A percentile compares a stretch with the other conserved stretches of the same genome.
Conservation (phyloP, 2,329 filamentous ascomycete species). For the Colletotrichum noveboracense region DNA sequence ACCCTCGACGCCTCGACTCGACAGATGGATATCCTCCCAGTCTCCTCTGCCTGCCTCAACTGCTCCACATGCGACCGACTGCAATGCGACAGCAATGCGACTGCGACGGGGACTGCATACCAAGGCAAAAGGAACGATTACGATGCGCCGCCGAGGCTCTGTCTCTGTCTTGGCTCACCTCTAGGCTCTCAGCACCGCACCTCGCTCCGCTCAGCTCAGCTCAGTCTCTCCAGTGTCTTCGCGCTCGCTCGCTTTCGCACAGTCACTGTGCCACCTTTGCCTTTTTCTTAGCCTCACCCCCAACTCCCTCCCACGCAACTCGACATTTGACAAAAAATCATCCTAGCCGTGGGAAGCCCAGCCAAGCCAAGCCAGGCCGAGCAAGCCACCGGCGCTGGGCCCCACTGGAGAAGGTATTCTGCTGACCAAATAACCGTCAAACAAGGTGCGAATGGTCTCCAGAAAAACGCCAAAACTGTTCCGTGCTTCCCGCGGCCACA, state of each 20-base stretch:
- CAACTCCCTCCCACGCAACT: not conserved
- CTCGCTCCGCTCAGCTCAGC: not conserved
- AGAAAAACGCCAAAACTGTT: not conserved
- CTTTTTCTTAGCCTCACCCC: not conserved
- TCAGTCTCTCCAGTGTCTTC: not conserved
- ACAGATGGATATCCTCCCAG: not conserved
- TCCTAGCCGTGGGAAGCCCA: not conserved
- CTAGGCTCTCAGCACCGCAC: not conserved
- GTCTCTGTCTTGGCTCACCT: not conserved
- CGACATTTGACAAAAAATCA: not conserved
- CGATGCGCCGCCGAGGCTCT: not conserved
- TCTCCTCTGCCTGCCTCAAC: not conserved
- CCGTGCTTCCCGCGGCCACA: not conserved
- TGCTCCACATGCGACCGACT: not conserved
- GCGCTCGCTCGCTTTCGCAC: not conserved
- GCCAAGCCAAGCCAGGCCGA: not conserved
- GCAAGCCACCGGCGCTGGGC: not conserved
- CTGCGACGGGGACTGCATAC: not conserved
- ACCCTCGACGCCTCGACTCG: not conserved
- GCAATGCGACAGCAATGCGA: not conserved
- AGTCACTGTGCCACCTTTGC: not conserved
- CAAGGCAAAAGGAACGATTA: not conserved
- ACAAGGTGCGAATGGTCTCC: not conserved
- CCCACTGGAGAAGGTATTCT: constrained; percentile 9
- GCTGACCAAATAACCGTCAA: not conserved